A percentile compares a stretch with the other conserved stretches of the same genome.
Evolutionary conservation across 1,284 basidiomycete species (phyloP).

Genomic region (Blastosporella zonata): DNA sequence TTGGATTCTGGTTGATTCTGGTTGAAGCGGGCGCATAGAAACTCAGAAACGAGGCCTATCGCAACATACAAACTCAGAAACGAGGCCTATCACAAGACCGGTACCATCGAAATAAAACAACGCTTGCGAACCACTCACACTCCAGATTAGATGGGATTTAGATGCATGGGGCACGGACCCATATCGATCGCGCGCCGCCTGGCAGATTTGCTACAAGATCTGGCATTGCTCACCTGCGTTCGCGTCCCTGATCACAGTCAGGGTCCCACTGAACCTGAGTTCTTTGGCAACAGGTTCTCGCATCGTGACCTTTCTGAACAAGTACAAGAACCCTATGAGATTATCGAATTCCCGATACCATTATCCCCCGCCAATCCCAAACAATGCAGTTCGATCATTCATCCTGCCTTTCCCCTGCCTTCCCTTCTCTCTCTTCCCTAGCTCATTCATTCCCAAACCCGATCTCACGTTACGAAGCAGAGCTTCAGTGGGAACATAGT

Average conservation of each 20-base stretch:
- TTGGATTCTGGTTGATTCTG: neutral
- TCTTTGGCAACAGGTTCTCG: slow-evolving; percentile 5
- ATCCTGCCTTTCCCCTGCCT: neutral
- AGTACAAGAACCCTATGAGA: neutral
- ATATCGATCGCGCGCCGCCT: slow-evolving; percentile 9
- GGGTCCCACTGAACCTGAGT: slow-evolving; percentile 14
- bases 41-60: too few species aligned
- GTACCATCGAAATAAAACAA: too few species aligned
- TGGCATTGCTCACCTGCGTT: too few species aligned
- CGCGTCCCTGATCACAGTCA: slow-evolving; percentile 2
- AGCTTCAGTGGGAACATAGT: slow-evolving; percentile 11
- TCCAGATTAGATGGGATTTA: slow-evolving; percentile 6
- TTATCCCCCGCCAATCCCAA: neutral
- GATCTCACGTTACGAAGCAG: slow-evolving; percentile 10
- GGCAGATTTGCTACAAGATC: slow-evolving; percentile 6
- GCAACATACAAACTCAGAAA: too few species aligned
- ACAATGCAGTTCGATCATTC: slow-evolving; percentile 1
- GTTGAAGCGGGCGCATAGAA: too few species aligned
- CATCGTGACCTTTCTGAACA: neutral
- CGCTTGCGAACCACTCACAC: neutral
- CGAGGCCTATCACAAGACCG: too few species aligned
- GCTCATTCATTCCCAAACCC: neutral
- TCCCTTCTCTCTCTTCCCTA: neutral
- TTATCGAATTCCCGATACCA: neutral
- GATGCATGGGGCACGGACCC: too few species aligned